phyloP scores from a whole-genome alignment of 1,284 basidiomycete species.

The Apiotrichum gracile region DNA sequence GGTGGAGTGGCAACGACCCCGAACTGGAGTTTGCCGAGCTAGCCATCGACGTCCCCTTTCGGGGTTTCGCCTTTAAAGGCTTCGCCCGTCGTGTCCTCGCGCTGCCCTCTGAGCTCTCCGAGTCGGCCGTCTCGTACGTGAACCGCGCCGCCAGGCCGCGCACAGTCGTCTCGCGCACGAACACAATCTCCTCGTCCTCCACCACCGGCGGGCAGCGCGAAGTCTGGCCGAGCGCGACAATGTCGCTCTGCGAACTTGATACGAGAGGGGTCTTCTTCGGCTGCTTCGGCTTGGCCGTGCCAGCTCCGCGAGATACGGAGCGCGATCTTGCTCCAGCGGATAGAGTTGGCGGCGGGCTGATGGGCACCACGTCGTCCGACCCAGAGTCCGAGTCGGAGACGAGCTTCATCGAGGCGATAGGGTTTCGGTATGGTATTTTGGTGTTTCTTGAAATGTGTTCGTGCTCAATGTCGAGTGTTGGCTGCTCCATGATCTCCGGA shows the following conservation, averaged over 20 bases:
- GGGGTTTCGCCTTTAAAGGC: constrained; percentile 33
- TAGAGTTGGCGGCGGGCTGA: too few relatives aligned
- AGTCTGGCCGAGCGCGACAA: too few relatives aligned
- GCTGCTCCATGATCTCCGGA: too few relatives aligned
- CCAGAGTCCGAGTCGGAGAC: too few relatives aligned
- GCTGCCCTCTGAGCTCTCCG: neutral
- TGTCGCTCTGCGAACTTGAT: too few relatives aligned
- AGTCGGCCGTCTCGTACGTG: constrained; percentile 6
- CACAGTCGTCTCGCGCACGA: constrained; percentile 6
- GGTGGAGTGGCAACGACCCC: neutral
- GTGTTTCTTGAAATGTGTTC: too few relatives aligned
- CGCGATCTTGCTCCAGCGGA: too few relatives aligned
- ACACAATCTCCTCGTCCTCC: constrained; percentile 16
- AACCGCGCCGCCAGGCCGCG: constrained; percentile 5
- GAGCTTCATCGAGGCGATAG: too few relatives aligned
- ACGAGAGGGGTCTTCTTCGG: neutral
- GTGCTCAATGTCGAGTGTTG: too few relatives aligned
- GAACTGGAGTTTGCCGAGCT: neutral
- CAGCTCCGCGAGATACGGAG: too few relatives aligned
- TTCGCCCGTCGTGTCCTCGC: constrained; percentile 50
- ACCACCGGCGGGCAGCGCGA: neutral
- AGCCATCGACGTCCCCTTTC: neutral
- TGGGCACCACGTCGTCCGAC: too few relatives aligned
- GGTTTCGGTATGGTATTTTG: too few relatives aligned
- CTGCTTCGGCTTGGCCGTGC: neutral